phyloP scores from a whole-genome alignment of 2,329 filamentous ascomycete species.

The Aspergillus sp. region DNA sequence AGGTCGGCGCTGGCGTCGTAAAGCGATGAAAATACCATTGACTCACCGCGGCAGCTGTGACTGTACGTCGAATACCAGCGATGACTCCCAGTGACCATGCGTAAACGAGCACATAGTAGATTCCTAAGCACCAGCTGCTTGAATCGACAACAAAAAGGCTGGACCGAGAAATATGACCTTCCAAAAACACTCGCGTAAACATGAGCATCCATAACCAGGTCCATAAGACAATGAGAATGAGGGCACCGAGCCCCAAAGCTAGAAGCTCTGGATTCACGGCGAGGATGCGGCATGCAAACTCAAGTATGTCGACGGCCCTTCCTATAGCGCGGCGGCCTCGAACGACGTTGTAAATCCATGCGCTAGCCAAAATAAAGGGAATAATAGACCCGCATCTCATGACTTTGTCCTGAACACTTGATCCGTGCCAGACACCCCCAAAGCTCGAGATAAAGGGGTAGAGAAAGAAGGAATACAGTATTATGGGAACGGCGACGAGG shows the following conservation, averaged over 20 bases:
- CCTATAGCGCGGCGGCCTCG: slow-evolving; percentile 77
- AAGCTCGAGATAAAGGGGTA: slow-evolving; percentile 92
- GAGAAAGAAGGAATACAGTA: slow-evolving; percentile 84
- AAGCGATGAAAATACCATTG: slow-evolving; percentile 99
- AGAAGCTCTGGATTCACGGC: slow-evolving; percentile 81
- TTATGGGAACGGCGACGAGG: slow-evolving; percentile 78
- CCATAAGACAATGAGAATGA: slow-evolving; percentile 77
- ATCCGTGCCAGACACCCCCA: slow-evolving; percentile 72
- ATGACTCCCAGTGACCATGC: slow-evolving; percentile 91
- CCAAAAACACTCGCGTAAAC: slow-evolving; percentile 93
- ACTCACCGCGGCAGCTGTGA: slow-evolving; percentile 90
- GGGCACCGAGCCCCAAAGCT: slow-evolving; percentile 75
- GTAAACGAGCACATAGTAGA: slow-evolving; percentile 89
- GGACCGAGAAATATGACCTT: slow-evolving; percentile 71
- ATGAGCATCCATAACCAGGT: slow-evolving; percentile 96
- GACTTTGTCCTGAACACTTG: slow-evolving; percentile 77
- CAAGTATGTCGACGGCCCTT: slow-evolving; percentile 83
- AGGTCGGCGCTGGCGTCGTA: slow-evolving; percentile 73
- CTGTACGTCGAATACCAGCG: slow-evolving; percentile 83
- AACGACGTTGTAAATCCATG: slow-evolving; percentile 83
- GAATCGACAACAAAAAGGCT: slow-evolving; percentile 77
- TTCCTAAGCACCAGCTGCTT: slow-evolving; percentile 93
- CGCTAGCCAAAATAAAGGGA: slow-evolving; percentile 69
- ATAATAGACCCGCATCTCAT: slow-evolving; percentile 87
- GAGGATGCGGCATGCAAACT: slow-evolving; percentile 87